A percentile compares a stretch with the other conserved stretches of the same genome.
phyloP scores from a whole-genome alignment of 169 alveolate genomes.

The Plasmodium cynomolgi region DNA sequence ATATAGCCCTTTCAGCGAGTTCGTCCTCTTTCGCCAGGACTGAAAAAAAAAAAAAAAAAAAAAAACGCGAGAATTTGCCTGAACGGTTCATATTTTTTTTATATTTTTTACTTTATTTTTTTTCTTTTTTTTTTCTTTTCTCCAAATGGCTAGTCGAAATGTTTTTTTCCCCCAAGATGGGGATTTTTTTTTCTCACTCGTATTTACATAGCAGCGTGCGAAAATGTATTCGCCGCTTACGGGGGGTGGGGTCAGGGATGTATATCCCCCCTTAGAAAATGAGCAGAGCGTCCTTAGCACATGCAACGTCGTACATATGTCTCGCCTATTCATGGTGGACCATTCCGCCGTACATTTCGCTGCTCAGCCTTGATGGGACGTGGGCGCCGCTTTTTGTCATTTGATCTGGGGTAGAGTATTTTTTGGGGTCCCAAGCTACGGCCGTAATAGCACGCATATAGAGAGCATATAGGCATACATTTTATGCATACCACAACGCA shows the following conservation, averaged over 20 bases:
- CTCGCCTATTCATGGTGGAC: too few species aligned
- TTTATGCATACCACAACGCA: neutral
- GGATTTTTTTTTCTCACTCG: neutral
- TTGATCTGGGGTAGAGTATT: neutral
- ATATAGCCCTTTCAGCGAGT: constrained; percentile 7
- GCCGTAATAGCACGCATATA: neutral
- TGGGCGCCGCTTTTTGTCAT: neutral
- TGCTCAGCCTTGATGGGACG: neutral
- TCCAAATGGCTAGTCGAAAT: neutral
- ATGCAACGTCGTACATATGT: neutral
- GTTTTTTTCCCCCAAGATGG: neutral
- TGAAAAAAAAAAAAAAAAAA: neutral
- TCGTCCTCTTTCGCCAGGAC: constrained; percentile 1
- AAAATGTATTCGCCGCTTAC: neutral
- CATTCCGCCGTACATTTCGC: neutral
- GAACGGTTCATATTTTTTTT: neutral
- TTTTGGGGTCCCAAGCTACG: neutral
- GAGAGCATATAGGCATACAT: neutral
- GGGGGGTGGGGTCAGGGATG: neutral
- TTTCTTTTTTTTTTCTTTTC: neutral
- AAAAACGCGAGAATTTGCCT: neutral
- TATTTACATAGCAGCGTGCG: neutral
- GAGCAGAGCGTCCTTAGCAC: neutral
- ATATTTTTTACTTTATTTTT: too few species aligned
- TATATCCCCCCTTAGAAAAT: neutral